Evolutionary conservation across 1,139 yeast species (phyloP), one percentile per base, ranked within the genome.

Genomic region (Yamadazyma buinensis): DNA sequence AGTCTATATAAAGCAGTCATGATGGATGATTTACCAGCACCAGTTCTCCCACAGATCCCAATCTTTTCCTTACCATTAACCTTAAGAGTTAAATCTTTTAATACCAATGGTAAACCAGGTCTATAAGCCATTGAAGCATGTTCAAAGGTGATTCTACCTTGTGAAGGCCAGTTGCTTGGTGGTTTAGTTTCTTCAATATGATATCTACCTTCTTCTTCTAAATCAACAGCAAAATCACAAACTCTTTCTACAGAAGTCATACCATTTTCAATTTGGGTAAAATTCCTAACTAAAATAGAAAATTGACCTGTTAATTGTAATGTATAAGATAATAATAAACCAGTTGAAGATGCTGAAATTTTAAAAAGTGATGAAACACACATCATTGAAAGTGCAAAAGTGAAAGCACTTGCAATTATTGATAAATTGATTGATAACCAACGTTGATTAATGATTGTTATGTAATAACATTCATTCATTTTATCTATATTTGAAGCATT

Each of bases 181-280:
- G 94, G 92, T 4, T 71, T 59, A 5, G 66, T 63, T 37, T 74
- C 86, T 0, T 74, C 64, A 33, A 72, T 77, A 24, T 59, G 61
- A 55, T 77, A 55, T 26, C 65, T 56, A 5, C 67, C 69, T 46
- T 68, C 74, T 39, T 59, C 57, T 2, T 63, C 64, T 40, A 68
- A 53, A 32, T 54, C 42, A 32, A 51, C 66, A 0, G 90, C 92
- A 57, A 86, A 85, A 38, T 80, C 74, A 43, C 77, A 71, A 37
- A 87, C 59, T 54, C 96, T 74, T 60, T 87, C 96, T 5, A 82
- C 92, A 7, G 95, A 79, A 49, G 83, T 85, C 87, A 87, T 74
- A 52, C 82, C 83, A 58, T 83, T 86, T 55, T 87, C 95, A 18
- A 84, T 76, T 51, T 80, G 84, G 1, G 95, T 84, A 39, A 64